These are phyloP conservation scores for Pseudotulostoma volvatum DNA, from an alignment of 495 filamentous ascomycete genomes.

Conservation along the genomic window DNA sequence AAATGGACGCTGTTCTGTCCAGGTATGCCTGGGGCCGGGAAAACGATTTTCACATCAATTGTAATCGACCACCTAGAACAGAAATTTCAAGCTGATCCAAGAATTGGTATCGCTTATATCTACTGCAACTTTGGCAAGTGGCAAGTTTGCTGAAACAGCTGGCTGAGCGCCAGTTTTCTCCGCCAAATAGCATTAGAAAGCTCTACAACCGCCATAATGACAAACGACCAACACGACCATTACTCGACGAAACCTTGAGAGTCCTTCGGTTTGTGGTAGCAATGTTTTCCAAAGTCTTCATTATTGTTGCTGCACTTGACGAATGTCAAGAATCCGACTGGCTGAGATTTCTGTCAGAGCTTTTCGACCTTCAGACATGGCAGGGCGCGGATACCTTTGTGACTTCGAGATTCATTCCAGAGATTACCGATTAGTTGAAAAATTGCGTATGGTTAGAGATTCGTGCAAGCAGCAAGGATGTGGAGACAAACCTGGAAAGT, in stretches of 20 bases:
- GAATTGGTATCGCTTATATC: conserved; percentile 15
- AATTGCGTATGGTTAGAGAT: conserved; percentile 9
- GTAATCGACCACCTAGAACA: conserved; percentile 10
- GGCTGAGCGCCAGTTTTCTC: too few relatives aligned
- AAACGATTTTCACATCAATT: conserved; percentile 17
- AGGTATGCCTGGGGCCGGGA: conserved; percentile 21
- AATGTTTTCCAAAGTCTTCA: conserved; percentile 9
- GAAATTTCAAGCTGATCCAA: not conserved
- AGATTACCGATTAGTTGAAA: conserved; percentile 4
- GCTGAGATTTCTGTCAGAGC: too few relatives aligned
- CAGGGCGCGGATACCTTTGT: too few relatives aligned
- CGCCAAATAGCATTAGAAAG: too few relatives aligned
- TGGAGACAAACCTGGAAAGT: conserved; percentile 12
- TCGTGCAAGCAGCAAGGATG: conserved; percentile 9
- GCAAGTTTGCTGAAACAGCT: conserved; percentile 21
- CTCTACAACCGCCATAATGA: too few relatives aligned
- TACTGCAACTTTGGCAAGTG: conserved; percentile 25
- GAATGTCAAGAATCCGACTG: too few relatives aligned
- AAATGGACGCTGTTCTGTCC: conserved; percentile 23
- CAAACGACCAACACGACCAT: too few relatives aligned
- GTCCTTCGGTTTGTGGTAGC: conserved; percentile 10
- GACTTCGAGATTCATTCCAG: conserved; percentile 13
- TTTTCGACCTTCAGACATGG: too few relatives aligned
- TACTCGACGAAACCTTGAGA: too few relatives aligned
- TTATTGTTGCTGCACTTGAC: conserved; percentile 31